Conservation (phyloP, 768 basidiomycete genomes). For the Suillus bovinus region DNA sequence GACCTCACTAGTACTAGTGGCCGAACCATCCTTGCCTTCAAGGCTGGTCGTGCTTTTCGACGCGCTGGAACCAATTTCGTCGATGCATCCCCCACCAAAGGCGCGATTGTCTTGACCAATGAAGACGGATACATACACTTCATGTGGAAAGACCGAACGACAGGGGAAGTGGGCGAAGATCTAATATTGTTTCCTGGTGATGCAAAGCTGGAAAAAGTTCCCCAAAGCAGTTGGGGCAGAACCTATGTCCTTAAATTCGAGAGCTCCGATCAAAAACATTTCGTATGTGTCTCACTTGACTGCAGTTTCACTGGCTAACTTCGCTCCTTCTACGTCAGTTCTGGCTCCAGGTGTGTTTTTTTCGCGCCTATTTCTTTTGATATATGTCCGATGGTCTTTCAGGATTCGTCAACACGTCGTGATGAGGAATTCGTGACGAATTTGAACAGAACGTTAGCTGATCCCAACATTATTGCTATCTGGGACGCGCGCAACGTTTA, state of each 20-base stretch:
- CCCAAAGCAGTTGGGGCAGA: constrained; percentile 63
- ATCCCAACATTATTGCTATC: constrained; percentile 59
- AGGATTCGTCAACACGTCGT: constrained; percentile 68
- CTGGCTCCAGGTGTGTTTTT: constrained; percentile 74
- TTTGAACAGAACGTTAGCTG: constrained; percentile 67
- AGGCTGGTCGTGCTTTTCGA: constrained; percentile 76
- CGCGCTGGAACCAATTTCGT: constrained; percentile 67
- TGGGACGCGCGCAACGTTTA: constrained; percentile 51
- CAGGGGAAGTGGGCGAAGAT: constrained; percentile 68
- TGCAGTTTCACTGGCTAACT: constrained; percentile 13
- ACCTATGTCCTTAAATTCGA: constrained; percentile 91
- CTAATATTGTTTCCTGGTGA: constrained; percentile 87
- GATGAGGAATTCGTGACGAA: constrained; percentile 76
- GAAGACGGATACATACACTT: constrained; percentile 80
- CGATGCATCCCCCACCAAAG: constrained; percentile 68
- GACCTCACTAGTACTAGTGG: constrained; percentile 25
- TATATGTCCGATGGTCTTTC: constrained; percentile 5
- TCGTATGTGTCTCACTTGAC: constrained; percentile 62
- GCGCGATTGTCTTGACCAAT: constrained; percentile 66
- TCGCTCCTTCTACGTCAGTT: constrained; percentile 48
- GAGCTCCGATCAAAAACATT: constrained; percentile 86
- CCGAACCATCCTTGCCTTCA: constrained; percentile 46
- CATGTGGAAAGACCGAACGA: constrained; percentile 74
- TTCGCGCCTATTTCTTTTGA: background rate
- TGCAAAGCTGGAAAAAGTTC: constrained; percentile 76